phyloP scores from a whole-genome alignment of 2,329 filamentous ascomycete genomes.

The Neonectria punicea region DNA sequence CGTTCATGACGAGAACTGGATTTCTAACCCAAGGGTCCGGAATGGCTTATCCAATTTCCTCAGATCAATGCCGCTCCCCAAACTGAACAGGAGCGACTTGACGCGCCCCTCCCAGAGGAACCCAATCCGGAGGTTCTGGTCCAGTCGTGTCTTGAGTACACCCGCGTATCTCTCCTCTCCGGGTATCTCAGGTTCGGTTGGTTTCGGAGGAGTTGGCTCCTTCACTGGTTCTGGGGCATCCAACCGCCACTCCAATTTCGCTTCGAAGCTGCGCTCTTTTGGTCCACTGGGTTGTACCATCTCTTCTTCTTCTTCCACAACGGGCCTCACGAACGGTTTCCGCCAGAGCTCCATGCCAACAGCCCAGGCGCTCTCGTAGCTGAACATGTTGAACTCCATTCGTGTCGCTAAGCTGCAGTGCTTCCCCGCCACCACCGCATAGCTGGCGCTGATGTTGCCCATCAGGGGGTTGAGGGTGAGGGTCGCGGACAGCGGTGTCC shows the following conservation, averaged over 20 bases:
- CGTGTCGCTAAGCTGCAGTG: conserved; percentile 87
- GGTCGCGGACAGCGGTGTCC: conserved; percentile 93
- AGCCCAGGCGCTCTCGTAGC: conserved; percentile 94
- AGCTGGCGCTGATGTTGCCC: conserved; percentile 90
- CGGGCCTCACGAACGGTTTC: conserved; percentile 59
- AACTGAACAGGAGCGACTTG: conserved; percentile 91
- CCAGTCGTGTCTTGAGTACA: conserved; percentile 88
- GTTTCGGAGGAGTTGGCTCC: conserved; percentile 28
- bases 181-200: conserved; percentile 36
- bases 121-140: conserved; percentile 87
- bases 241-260: conserved; percentile 63
- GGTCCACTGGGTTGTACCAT: conserved; percentile 14
- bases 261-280: conserved; percentile 60
- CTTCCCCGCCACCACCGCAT: conserved; percentile 87
- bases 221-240: conserved; percentile 51
- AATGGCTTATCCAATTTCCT: conserved; percentile 80
- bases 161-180: conserved; percentile 78
- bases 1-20: conserved; percentile 82
- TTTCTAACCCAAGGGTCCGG: conserved; percentile 78
- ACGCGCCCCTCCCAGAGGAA: conserved; percentile 92
- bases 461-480: conserved; percentile 94
- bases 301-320: conserved; percentile 49
- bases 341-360: conserved; percentile 95
- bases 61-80: conserved; percentile 87
- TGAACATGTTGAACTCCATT: conserved; percentile 98